A percentile compares a stretch with the other conserved stretches of the same genome.
These are phyloP conservation scores for Hymenoscyphus albidus DNA, from an alignment of 2,329 filamentous ascomycete genomes.

Conservation along the genomic window DNA sequence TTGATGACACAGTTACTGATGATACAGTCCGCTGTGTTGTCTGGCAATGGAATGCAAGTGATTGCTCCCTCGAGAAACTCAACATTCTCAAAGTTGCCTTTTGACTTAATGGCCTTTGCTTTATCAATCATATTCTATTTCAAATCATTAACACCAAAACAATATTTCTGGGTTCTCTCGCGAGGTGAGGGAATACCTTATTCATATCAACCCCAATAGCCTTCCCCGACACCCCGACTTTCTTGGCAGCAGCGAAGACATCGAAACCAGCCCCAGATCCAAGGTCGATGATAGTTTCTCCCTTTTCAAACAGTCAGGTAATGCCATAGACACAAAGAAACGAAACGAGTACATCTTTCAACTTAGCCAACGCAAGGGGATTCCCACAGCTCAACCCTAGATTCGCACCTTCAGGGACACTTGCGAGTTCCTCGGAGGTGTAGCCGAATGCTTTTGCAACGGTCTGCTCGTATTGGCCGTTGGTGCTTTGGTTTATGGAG, in stretches of 20 bases:
- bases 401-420: constrained; percentile 23
- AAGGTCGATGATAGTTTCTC: constrained; percentile 55
- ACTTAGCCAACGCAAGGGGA: constrained; percentile 18
- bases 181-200: neutral
- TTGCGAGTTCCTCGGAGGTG: constrained; percentile 27
- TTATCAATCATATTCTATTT: constrained; percentile 51
- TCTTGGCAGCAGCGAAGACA: constrained; percentile 48
- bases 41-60: constrained; percentile 45
- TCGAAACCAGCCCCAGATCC: constrained; percentile 57
- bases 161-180: neutral
- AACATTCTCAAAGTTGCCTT: constrained; percentile 42
- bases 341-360: constrained; percentile 14
- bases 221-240: constrained; percentile 45
- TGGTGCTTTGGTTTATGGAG: neutral
- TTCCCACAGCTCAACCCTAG: constrained; percentile 27
- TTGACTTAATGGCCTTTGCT: constrained; percentile 44
- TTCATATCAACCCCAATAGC: constrained; percentile 50
- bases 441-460: constrained; percentile 53
- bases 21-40: constrained; percentile 48
- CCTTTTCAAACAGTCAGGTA: constrained; percentile 35
- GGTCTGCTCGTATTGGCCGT: constrained; percentile 18
- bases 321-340: neutral
- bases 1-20: constrained; percentile 64
- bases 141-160: neutral
- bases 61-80: constrained; percentile 50